Conservation (phyloP, 148 eudicot species). For the Heliosperma pusillum region DNA sequence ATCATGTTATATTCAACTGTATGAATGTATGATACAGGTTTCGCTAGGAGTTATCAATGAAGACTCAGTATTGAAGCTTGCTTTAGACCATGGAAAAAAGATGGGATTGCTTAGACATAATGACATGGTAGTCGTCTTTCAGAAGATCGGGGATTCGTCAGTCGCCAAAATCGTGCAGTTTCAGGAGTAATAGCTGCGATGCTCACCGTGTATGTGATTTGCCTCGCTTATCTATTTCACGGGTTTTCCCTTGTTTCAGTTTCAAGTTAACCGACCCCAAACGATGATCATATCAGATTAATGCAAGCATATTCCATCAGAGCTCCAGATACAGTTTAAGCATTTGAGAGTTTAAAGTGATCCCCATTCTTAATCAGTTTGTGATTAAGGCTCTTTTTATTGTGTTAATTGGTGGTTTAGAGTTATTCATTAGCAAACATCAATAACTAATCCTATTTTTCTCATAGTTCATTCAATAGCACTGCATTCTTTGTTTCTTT, state of each 20-base stretch:
- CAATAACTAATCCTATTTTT: no score
- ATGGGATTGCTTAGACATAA: conserved; percentile 44
- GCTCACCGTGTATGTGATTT: not conserved
- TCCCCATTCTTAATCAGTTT: no score
- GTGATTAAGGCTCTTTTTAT: no score
- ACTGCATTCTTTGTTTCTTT: no score
- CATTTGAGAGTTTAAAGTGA: no score
- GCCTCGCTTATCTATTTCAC: conserved; percentile 5
- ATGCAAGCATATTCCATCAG: no score
- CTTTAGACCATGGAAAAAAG: conserved; percentile 42
- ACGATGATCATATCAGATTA: not conserved
- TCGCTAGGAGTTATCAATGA: conserved; percentile 37
- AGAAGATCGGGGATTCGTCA: conserved; percentile 50
- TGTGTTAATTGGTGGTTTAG: no score
- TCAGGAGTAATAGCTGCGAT: conserved; percentile 26
- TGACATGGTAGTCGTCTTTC: conserved; percentile 59
- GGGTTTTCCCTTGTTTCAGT: not conserved
- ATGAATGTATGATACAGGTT: conserved; percentile 35
- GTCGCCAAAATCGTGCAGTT: conserved; percentile 44
- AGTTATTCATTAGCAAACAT: no score
- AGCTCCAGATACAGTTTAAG: no score
- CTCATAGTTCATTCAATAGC: no score
- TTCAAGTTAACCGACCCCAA: not conserved
- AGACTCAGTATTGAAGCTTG: conserved; percentile 52
- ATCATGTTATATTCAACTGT: not conserved